Evolutionary conservation across 805 yeast genomes (phyloP), one percentile per base, ranked within the genome.

Genomic region (Groenewaldozyma tartarivorans): DNA sequence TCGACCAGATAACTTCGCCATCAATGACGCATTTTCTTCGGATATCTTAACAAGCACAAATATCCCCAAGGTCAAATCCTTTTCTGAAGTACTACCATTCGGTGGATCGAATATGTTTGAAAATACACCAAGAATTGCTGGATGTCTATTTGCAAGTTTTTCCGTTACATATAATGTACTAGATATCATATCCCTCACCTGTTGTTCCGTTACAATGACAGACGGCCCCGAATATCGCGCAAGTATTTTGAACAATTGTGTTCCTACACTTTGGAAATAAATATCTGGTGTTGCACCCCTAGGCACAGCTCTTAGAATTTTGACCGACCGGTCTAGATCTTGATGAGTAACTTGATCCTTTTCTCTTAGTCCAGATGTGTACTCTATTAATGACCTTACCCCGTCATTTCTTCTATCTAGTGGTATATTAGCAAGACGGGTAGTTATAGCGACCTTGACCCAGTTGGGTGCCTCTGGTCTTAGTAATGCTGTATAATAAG

Each of bases 341-440:
- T 74, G 76, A n/a, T 77, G 59, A 47, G 77, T 78, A 11, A 86
- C 60, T 9, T 75, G 77, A 42, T 81, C 90, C 40, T 70, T 68
- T 33, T 85, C 94, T 42, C 95, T 66, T 20, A 83, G 64, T 0
- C 95, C 95, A 11, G 82, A 64, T 0, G 83, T 67, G 47, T 83
- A 76, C 57, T 90, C 96, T 21, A 87, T 68, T 38, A 90, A 60
- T 1, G 87, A 69, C 21, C 73, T 60, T 1, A 92, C 75, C 0
- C 97, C 96, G 52, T 81, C 79, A 1, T 60, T 57, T 2, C 70
- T 58, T 19, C 94, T 69, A 33, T 68, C 58, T 17, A 74, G 55
- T 1, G 82, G 81, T 20, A 85, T 58, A 2, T 56, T 45, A 0
- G 80, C 71, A 3, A 90, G 63, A 36, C 69, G 64, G 0, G 60